Percentiles rank a stretch among this genome's conserved stretches.
These are phyloP conservation scores for Penicillium sp. DNA, from an alignment of 2,329 filamentous ascomycete genomes.

Conservation along the genomic window DNA sequence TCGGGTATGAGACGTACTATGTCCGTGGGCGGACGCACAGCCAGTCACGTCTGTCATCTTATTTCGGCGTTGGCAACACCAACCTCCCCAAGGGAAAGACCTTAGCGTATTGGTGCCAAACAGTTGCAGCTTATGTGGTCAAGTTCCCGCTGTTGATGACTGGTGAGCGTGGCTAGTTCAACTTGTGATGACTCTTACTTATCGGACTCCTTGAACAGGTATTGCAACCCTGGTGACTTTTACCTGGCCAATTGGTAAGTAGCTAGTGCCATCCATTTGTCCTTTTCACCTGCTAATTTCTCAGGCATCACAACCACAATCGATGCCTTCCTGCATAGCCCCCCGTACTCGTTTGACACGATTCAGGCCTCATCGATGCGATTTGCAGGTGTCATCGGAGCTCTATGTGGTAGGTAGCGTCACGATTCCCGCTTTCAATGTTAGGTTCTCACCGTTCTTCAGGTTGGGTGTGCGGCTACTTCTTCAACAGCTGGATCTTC, in stretches of 20 bases:
- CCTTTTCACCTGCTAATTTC: background rate
- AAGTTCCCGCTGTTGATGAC: conserved; percentile 32
- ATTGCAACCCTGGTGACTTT: conserved; percentile 37
- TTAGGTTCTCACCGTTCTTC: background rate
- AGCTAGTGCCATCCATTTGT: background rate
- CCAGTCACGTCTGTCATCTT: conserved; percentile 22
- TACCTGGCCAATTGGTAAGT: conserved; percentile 38
- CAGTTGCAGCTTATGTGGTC: conserved; percentile 29
- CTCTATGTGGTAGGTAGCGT: conserved; percentile 25
- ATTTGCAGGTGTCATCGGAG: conserved; percentile 37
- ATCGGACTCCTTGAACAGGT: conserved; percentile 9
- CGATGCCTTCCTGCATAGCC: conserved; percentile 33
- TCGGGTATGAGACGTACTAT: conserved; percentile 38
- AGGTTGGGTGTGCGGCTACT: conserved; percentile 35
- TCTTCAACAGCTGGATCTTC: conserved; percentile 38
- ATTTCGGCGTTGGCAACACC: conserved; percentile 34
- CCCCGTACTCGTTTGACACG: conserved; percentile 35
- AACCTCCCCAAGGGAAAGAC: conserved; percentile 26
- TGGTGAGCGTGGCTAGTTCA: conserved; percentile 9
- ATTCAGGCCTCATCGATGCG: conserved; percentile 38
- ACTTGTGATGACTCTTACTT: background rate
- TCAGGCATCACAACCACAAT: conserved; percentile 37
- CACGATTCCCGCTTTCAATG: background rate
- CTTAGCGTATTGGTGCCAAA: conserved; percentile 24
- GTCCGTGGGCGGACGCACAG: conserved; percentile 7